A percentile compares a stretch with the other conserved stretches of the same genome.
phyloP scores from a whole-genome alignment of 202 grass and related monocot genomes.

The Schoenoplectus tabernaemontani region DNA sequence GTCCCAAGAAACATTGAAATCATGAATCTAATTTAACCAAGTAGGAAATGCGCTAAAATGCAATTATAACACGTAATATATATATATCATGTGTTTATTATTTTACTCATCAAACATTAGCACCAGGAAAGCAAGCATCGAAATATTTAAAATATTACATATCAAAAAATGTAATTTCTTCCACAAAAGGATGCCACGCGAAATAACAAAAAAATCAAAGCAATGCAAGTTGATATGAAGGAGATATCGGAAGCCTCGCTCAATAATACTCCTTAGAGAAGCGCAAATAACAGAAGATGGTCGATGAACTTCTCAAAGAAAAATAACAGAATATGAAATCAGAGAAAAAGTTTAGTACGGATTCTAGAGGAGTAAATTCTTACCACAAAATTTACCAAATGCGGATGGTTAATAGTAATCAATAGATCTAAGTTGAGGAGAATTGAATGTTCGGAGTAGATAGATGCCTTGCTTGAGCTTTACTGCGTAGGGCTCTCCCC shows the following conservation, averaged over 20 bases:
- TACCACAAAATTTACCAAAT: slow-evolving; percentile 13
- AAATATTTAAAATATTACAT: not conserved
- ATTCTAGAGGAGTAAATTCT: not conserved
- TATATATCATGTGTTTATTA: not conserved
- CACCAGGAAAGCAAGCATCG: not conserved
- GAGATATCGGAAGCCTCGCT: not conserved
- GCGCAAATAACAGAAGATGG: not conserved
- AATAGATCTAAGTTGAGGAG: not conserved
- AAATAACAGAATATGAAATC: not conserved
- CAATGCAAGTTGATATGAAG: not conserved
- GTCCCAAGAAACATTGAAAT: slow-evolving; percentile 4
- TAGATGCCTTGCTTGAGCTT: slow-evolving; percentile 14
- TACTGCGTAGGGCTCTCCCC: not conserved
- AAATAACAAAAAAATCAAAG: slow-evolving; percentile 8
- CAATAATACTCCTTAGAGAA: not conserved
- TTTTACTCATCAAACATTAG: not conserved
- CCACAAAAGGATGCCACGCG: not conserved
- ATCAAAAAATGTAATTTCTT: not conserved
- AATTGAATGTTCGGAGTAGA: not conserved
- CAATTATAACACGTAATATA: not conserved
- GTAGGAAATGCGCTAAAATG: slow-evolving; percentile 1
- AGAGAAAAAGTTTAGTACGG: not conserved
- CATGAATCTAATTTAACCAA: not conserved
- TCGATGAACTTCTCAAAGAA: not conserved
- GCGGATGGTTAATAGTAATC: not conserved